phyloP scores from a whole-genome alignment of 805 yeast genomes.

The Yarrowia porcina region DNA sequence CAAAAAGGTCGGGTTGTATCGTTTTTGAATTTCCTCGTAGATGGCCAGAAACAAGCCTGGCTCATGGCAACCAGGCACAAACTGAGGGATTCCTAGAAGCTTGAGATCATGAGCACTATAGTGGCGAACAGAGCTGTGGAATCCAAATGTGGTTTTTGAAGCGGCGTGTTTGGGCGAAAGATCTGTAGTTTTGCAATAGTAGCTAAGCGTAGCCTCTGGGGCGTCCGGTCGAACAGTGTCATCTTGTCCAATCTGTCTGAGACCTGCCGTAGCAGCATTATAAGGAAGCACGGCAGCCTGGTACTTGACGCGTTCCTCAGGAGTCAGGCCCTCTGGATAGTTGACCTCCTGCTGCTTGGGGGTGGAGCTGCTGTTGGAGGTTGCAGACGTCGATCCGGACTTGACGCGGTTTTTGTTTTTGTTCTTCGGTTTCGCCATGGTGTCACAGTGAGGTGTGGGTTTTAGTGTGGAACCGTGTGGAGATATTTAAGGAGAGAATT shows the following conservation, averaged over 20 bases:
- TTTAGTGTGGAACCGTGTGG: not conserved
- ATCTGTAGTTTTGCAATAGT: slow-evolving; percentile 10
- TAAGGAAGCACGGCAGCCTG: slow-evolving; percentile 19
- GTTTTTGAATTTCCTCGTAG: slow-evolving; percentile 13
- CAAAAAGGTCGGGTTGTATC: slow-evolving; percentile 19
- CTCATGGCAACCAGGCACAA: slow-evolving; percentile 24
- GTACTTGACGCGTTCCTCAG: slow-evolving; percentile 4
- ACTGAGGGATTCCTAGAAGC: slow-evolving; percentile 20
- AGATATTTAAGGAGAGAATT: slow-evolving; percentile 1
- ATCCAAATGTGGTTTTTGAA: not conserved
- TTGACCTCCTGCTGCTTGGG: not conserved
- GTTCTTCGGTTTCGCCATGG: slow-evolving; percentile 23
- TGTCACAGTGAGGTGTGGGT: not conserved
- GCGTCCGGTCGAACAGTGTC: not conserved
- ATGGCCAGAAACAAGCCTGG: slow-evolving; percentile 13
- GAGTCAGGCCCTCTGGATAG: not conserved
- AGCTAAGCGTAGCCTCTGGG: not conserved
- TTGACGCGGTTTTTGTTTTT: slow-evolving; percentile 22
- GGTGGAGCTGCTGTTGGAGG: not conserved
- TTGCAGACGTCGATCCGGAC: not conserved
- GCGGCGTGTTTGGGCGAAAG: not conserved
- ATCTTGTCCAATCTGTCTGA: not conserved
- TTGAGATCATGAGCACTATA: slow-evolving; percentile 16
- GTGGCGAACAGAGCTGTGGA: slow-evolving; percentile 12
- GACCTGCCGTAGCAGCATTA: not conserved